Evolutionary conservation across 2,329 filamentous ascomycete genomes (phyloP), one percentile per base, ranked within the genome.

Genomic region (Beauveria rudraprayagi): DNA sequence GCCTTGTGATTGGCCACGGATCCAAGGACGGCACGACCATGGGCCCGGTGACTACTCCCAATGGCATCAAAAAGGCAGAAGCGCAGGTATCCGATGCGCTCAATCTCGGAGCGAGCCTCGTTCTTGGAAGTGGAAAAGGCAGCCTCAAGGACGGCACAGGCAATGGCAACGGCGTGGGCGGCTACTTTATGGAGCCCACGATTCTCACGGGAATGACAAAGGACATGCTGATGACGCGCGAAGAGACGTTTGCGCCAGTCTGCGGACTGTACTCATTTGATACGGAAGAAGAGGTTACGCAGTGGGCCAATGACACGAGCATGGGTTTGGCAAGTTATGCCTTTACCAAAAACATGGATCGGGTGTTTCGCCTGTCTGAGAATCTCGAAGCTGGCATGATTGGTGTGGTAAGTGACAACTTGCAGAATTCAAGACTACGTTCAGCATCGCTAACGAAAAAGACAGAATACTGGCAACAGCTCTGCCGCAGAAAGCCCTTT

Each of bases 281-380:
- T 34, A 84, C 81, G 0, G 88, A 91, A 70, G 83, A 86, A 37
- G 86, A 91, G 62, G 88, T 89, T 7, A 80, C 90, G 9, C 76
- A 81, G 60, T 74, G 86, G 60, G 88, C 87, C 1, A 91, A 91
- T 68, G 68, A 73, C 4, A 79, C 85, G 0, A 85, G 88, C 63
- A 87, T 90, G 51, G 88, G 88, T 1, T 78, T 91, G 40, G 87
- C 88, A 0, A 87, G 85, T 2, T 90, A 90, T 72, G 89, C 89
- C 73, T 90, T 86, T 73, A 87, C 73, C 50, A 71, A 72, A 62
- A 70, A 79, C 65, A 66, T 76, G n/a, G 70, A 71, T 47, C 66
- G 77, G 3, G 67, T 73, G 19, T 77, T 74, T 71, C 71, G 76
- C 34, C 71, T 80, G 34, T 75, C 76, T 26, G 77, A 79, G 64